Evolutionary conservation across 2,329 filamentous ascomycete species (phyloP).

Genomic region (Huntiella savannae): DNA sequence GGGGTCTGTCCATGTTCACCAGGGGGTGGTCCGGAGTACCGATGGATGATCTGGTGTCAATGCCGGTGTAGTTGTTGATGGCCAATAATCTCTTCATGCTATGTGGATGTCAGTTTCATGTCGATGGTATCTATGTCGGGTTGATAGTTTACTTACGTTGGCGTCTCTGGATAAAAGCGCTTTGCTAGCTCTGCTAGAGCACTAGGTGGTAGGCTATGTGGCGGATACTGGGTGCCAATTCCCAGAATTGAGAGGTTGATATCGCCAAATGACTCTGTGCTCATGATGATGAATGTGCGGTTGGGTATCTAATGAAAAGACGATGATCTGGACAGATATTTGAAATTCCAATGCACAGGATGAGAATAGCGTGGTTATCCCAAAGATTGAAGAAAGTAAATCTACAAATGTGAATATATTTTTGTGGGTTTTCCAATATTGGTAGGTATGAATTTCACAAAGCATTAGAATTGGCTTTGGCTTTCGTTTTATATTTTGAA

Average conservation of each 20-base stretch:
- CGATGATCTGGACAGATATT: too few species aligned
- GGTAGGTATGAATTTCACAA: too few species aligned
- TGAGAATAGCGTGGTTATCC: too few species aligned
- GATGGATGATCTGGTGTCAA: constrained; percentile 42
- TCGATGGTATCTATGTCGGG: neutral
- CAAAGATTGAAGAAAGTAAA: too few species aligned
- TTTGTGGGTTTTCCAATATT: too few species aligned
- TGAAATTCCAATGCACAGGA: too few species aligned
- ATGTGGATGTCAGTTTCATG: neutral
- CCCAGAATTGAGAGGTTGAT: constrained; percentile 43
- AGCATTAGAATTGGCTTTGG: too few species aligned
- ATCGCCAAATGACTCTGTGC: constrained; percentile 22
- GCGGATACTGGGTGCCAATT: constrained; percentile 40
- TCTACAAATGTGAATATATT: too few species aligned
- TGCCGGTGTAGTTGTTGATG: constrained; percentile 47
- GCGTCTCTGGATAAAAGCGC: constrained; percentile 39
- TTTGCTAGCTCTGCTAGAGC: constrained; percentile 33
- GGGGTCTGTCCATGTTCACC: constrained; percentile 33
- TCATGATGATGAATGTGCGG: constrained; percentile 2
- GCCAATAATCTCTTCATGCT: constrained; percentile 44
- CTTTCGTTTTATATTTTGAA: too few species aligned
- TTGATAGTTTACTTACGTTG: constrained; percentile 28
- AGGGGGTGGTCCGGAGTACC: constrained; percentile 40
- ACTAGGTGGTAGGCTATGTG: constrained; percentile 29
- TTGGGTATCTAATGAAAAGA: too few species aligned